These are phyloP conservation scores for Pelargonium nanum DNA, from an alignment of 345 rosid genomes.

Conservation along the genomic window DNA sequence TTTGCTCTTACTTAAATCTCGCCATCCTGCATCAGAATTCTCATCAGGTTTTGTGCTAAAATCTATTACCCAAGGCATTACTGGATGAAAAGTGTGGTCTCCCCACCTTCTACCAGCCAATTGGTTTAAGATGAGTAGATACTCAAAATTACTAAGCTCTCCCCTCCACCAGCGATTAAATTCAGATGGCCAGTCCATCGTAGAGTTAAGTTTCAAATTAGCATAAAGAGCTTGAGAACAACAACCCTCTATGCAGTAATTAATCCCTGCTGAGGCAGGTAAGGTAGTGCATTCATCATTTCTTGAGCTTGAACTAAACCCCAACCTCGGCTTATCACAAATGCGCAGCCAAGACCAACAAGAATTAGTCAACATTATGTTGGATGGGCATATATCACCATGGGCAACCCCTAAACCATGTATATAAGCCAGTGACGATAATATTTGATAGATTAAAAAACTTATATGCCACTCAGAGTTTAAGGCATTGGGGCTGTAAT, in stretches of 20 bases:
- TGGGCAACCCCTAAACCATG: constrained; percentile 61
- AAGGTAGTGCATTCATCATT: constrained; percentile 11
- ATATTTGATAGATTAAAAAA: constrained; percentile 64
- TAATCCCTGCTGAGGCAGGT: constrained; percentile 16
- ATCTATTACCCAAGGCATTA: constrained; percentile 96
- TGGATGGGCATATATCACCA: constrained; percentile 62
- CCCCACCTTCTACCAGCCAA: constrained; percentile 97
- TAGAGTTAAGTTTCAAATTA: constrained; percentile 47
- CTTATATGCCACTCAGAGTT: constrained; percentile 65
- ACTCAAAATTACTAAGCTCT: constrained; percentile 80
- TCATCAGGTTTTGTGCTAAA: constrained; percentile 68
- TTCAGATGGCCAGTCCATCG: constrained; percentile 51
- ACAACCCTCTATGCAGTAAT: constrained; percentile 44
- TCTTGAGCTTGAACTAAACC: constrained; percentile 15
- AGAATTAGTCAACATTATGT: constrained; percentile 48
- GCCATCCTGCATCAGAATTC: constrained; percentile 70
- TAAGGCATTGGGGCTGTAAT: constrained; percentile 59
- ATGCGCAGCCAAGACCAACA: constrained; percentile 68
- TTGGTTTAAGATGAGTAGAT: constrained; percentile 65
- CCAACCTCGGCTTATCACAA: constrained; percentile 27
- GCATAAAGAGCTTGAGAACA: constrained; percentile 44
- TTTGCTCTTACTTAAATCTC: constrained; percentile 88
- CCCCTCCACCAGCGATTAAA: constrained; percentile 83
- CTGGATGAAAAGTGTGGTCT: constrained; percentile 79
- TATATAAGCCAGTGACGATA: constrained; percentile 59